Evolutionary conservation across 768 basidiomycete species (phyloP), one percentile per base, ranked within the genome.

Genomic region (Suillus weaverae): DNA sequence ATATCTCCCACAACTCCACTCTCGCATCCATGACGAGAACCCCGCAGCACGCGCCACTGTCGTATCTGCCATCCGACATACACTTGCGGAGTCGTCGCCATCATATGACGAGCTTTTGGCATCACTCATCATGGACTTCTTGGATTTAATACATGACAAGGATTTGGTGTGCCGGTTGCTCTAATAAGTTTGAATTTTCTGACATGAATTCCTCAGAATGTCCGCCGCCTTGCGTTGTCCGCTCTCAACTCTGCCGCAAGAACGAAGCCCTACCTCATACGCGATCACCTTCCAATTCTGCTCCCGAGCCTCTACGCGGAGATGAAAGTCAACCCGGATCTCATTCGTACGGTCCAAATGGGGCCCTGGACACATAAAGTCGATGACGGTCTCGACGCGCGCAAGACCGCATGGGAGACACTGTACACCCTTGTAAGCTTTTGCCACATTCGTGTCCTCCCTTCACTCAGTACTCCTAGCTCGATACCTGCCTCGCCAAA

Each of bases 291-390:
- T 32, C 74, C 82, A 10, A 73, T 83, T 0, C 83, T 99, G 5
- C 81, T 97, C 55, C 95, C 95, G 1, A 85, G 84, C 63, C 80
- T 99, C 33, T 98, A 97, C 78, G 83, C 86, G 43, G 94, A 98
- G 79, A 97, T 96, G 0, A 73, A 83, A 43, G 79, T 95, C 73
- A 94, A 93, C 67, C 83, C 85, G 3, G 84, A 89, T 2, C 86
- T 95, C 64, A 89, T 97, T 72, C 88, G 92, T 36, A 93, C 91
- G 1, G 95, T 97, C 14, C 93, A 95, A 73, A 97, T 97, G 95
- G 95, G 95, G 26, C 95, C 95, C 3, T 97, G 95, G 95, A 92
- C 90, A 33, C 94, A 97, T 78, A 95, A 92, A 74, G 94, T 97
- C 61, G 97, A 99, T 70, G 96, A 99, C 68, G 97, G 97, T 56